Conservation (phyloP, 331 rosid genomes). For the Rosa hybrid region DNA sequence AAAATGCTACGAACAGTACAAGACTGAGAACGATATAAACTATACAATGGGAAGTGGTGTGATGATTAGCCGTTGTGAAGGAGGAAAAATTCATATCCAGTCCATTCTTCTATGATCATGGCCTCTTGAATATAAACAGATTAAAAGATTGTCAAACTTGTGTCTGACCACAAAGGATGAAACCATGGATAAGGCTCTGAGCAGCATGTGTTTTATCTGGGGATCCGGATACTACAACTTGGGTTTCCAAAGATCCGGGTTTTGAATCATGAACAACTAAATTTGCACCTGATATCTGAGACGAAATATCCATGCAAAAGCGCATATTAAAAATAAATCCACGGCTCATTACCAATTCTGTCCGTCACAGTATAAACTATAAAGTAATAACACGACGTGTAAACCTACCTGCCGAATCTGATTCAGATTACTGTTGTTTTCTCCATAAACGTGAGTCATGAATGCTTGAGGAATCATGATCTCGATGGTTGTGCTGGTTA, state of each 20-base stretch:
- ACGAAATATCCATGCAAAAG: slow-evolving; percentile 10
- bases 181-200: slow-evolving; percentile 78
- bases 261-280: slow-evolving; percentile 61
- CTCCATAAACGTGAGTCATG: slow-evolving; percentile 64
- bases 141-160: slow-evolving; percentile 32
- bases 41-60: background rate
- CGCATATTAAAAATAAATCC: background rate
- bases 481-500: slow-evolving; percentile 47
- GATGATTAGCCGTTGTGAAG: background rate
- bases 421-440: slow-evolving; percentile 52
- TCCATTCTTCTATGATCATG: slow-evolving; percentile 2
- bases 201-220: slow-evolving; percentile 64
- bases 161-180: slow-evolving; percentile 68
- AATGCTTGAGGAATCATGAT: slow-evolving; percentile 60
- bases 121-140: background rate
- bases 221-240: slow-evolving; percentile 55
- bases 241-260: slow-evolving; percentile 59
- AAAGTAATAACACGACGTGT: background rate
- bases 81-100: background rate
- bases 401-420: slow-evolving; percentile 75
- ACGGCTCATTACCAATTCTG: background rate
- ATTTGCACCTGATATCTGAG: slow-evolving; percentile 74
- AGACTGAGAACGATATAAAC: background rate
- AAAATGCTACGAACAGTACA: background rate
- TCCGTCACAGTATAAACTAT: background rate